Base-by-base conservation (phyloP, 176 grass and related monocot species). In the Eleusine indica region DNA sequence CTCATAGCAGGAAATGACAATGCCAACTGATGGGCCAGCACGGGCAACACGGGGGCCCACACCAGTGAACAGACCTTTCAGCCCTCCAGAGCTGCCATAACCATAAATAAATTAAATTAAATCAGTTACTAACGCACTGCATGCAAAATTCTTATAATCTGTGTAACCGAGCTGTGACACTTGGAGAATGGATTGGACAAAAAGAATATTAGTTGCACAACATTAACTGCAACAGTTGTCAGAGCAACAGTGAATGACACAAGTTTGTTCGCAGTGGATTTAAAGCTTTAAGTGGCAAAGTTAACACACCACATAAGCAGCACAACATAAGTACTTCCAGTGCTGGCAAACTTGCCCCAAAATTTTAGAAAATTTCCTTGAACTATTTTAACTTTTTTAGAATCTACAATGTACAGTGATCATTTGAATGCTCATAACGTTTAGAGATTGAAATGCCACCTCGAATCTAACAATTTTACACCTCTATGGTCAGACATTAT, bases 21-120 rank as follows among this genome's bases (percentile, higher is more conserved):
- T 98, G 21, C 96, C 96, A 64, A 98, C 96, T 32, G 96, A 98
- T 81, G 96, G 96, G 4, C 96, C 96, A 41, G 96, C 93, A 74
- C 96, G 96, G 15, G 84, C 96, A 32, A 98, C 93, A 46, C 96
- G 91, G 8, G 96, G 96, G 9, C 93, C 91, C 15, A 93, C 85
- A 65, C 96, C 96, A 8, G 91, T 92, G 73, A 98, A 95, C 54
- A 98, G 82, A 62, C 93, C 89, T 84, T 91, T 93, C 77, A 88
- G 7, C 10, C 96, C 96, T 82, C 91, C 91, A 80, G 74, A 87
- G 58, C 96, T 98, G 85, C 64, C 78, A 80, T 3, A 84, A n/a
- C 64, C 78, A 80, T 3, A 84, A n/a, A 67, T 30, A 39, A 60
- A 80, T 35, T 35, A 35, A 76, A 67, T 30, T 46, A 60, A 80